phyloP scores from a whole-genome alignment of 2,329 filamentous ascomycete species.

The Lecanicillium sp. region DNA sequence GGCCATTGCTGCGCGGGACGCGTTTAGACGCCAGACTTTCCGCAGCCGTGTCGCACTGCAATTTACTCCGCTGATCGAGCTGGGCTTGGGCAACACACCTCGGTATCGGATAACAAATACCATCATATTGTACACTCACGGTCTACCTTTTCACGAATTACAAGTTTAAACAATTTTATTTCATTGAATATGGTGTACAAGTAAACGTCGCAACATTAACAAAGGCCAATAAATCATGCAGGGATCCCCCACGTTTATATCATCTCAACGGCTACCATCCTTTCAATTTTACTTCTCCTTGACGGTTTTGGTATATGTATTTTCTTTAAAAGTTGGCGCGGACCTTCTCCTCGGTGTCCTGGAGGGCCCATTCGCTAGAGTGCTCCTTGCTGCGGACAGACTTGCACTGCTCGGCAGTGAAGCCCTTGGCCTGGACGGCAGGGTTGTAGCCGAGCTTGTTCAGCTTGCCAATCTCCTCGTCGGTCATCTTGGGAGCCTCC shows the following conservation, averaged over 20 bases:
- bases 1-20: no score
- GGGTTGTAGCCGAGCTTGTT: slow-evolving; percentile 84
- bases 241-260: neutral
- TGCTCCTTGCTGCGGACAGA: slow-evolving; percentile 62
- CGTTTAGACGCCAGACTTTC: no score
- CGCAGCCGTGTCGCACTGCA: no score
- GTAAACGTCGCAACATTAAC: no score
- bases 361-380: slow-evolving; percentile 66
- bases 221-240: no score
- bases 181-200: slow-evolving; percentile 8
- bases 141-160: neutral
- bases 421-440: slow-evolving; percentile 80
- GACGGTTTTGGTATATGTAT: neutral
- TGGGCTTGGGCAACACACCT: no score
- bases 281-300: neutral
- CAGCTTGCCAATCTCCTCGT: slow-evolving; percentile 54
- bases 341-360: slow-evolving; percentile 47
- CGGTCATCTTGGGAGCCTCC: slow-evolving; percentile 51
- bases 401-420: slow-evolving; percentile 68
- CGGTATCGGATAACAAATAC: no score
- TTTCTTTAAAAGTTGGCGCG: slow-evolving; percentile 26
- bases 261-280: neutral
- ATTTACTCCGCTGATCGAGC: no score
- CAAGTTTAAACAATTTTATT: slow-evolving; percentile 6
- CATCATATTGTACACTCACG: no score